phyloP scores from a whole-genome alignment of 2,329 filamentous ascomycete genomes.

The Penicillium sp. region DNA sequence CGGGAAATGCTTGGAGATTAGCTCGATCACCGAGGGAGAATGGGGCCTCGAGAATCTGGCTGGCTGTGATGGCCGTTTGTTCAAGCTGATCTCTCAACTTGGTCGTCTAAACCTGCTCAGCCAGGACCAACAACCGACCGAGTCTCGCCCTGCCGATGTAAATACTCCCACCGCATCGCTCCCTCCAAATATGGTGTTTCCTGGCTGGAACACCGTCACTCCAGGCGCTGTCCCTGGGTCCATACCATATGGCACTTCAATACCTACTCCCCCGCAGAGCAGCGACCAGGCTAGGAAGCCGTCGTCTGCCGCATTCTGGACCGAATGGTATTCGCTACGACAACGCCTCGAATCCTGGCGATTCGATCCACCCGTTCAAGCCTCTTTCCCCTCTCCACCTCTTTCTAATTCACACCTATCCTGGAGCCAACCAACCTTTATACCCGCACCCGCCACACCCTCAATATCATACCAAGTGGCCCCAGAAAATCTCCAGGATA shows the following conservation, averaged over 20 bases:
- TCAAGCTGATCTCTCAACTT: conserved; percentile 83
- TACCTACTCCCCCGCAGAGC: conserved; percentile 37
- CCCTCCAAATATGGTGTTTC: conserved; percentile 44
- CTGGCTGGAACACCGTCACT: conserved; percentile 28
- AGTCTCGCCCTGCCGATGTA: conserved; percentile 33
- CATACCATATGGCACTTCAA: conserved; percentile 43
- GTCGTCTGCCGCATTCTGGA: conserved; percentile 68
- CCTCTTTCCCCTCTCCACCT: conserved; percentile 29
- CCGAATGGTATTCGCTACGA: conserved; percentile 82
- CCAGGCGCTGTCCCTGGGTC: conserved; percentile 46
- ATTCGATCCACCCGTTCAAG: conserved; percentile 59
- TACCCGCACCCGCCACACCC: conserved; percentile 36
- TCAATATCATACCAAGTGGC: conserved; percentile 46
- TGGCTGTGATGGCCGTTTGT: conserved; percentile 84
- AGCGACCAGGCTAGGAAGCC: conserved; percentile 30
- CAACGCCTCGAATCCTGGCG: conserved; percentile 80
- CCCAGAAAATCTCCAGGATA: conserved; percentile 70
- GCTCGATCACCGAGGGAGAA: conserved; percentile 68
- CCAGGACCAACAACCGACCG: conserved; percentile 61
- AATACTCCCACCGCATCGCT: conserved; percentile 38
- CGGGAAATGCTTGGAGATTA: conserved; percentile 67
- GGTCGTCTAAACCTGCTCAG: conserved; percentile 84
- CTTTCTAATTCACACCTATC: conserved; percentile 27
- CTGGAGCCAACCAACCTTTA: conserved; percentile 34
- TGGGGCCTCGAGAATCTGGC: conserved; percentile 83